Base-by-base conservation (phyloP, 2,329 filamentous ascomycete genomes). In the Aspergillus hortae region DNA sequence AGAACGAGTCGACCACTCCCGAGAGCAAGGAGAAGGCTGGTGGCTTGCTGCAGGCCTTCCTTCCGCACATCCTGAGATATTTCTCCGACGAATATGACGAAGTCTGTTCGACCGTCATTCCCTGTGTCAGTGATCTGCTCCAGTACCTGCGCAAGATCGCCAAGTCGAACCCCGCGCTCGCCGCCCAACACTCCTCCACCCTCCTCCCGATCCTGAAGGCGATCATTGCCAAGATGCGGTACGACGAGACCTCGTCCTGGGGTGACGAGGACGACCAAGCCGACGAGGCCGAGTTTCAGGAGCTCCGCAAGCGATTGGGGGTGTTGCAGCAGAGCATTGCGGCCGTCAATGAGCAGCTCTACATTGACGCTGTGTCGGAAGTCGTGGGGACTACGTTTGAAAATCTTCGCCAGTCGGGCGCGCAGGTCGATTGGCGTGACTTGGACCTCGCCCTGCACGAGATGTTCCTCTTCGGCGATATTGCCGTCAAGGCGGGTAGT, bases 71-170 rank as follows among this genome's bases (percentile, higher is more conserved):
- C 11, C 78, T 99, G 46, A 89, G 92, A 36, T 96, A 96, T 77
- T 96, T 99, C 74, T 89, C 91, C 21, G 94, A 99, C 71, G 92
- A 99, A 68, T 99, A 95, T 70, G 94, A 99, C 71, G 94, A 99
- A 75, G 87, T 99, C 61, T 97, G 94, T 77, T 95, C 92, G 33
- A 94, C 90, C 11, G 90, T 97, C 53, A 95, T 99, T 56, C 89
- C 92, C 19, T 92, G 90, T 35, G 83, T 97, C 50, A 96, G 90
- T 45, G 95, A 99, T 64, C 82, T 97, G 45, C 82, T 99, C 55
- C 91, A 90, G 25, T 92, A 95, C 69, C 82, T 97, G 58, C 87
- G 94, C 52, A 95, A 92, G 71, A 78, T 91, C 35, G 82, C 86
- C 56, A 85, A 82, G 64, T 70, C 74, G 48, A 81, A 78, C 33